Evolutionary conservation across 352 stramenopile species (phyloP).

Genomic region (Thalassiosira allenii): DNA sequence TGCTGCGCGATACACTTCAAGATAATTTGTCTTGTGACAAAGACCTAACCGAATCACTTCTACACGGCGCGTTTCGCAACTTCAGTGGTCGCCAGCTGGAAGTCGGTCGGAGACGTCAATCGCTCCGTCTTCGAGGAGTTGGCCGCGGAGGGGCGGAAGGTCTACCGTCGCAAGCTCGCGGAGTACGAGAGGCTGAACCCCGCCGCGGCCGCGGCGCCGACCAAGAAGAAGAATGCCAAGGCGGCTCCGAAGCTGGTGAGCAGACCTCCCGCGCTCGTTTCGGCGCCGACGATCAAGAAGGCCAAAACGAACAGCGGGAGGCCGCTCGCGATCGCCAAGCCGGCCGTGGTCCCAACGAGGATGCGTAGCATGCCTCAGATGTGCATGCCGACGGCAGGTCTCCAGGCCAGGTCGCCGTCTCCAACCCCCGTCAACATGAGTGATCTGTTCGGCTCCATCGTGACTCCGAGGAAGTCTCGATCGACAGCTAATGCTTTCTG

Average conservation of each 20-base stretch:
- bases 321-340: too few species aligned
- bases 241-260: too few species aligned
- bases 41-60: too few species aligned
- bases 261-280: too few species aligned
- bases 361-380: background rate
- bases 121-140: slow-evolving; percentile 11
- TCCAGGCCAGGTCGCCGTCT: background rate
- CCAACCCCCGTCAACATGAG: too few species aligned
- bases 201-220: too few species aligned
- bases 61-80: too few species aligned
- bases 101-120: background rate
- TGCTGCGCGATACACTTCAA: too few species aligned
- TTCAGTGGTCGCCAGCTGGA: slow-evolving; percentile 5
- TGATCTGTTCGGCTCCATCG: background rate
- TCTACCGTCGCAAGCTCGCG: background rate
- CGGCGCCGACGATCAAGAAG: too few species aligned
- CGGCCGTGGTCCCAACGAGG: too few species aligned
- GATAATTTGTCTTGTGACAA: too few species aligned
- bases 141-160: background rate
- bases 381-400: background rate
- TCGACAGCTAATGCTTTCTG: background rate
- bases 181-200: background rate
- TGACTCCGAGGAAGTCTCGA: background rate
- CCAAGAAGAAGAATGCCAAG: background rate
- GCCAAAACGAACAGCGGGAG: too few species aligned